Evolutionary conservation across 352 stramenopile species (phyloP), one percentile per base, ranked within the genome.

Genomic region (Elongisporangium prolatum): DNA sequence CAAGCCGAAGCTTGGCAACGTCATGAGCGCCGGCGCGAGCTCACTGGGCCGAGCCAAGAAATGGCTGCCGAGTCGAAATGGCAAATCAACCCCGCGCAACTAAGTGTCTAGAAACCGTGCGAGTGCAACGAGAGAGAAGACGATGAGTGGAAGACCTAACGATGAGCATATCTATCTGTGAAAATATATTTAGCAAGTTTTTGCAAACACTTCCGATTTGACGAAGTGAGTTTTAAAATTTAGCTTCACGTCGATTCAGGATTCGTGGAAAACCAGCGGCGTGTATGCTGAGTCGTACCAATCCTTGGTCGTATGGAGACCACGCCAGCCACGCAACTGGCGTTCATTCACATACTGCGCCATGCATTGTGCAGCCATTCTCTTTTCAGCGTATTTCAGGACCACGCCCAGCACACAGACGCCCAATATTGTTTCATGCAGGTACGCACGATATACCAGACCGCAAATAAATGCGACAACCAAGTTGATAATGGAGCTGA

Each of bases 221-320:
- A n/a, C n/a, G n/a, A n/a, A n/a, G n/a, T n/a, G n/a, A n/a, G n/a
- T n/a, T n/a, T n/a, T n/a, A n/a, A n/a, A n/a, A n/a, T n/a, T n/a
- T n/a, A n/a, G 24, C 24, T 34, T 34, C 3, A 34, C 24, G 7
- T 34, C 7, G 4, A 40, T 40, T 40, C 8, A 40, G 28, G 28
- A 40, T 64, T 91, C 83, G 47, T 89, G 72, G 64, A 91, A 79
- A 18, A 88, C 77, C 28, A 93, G 71, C 14, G 84, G 84, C 16
- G 81, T 89, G 69, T 93, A 93, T 10, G 86, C 83, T 34, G 83
- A 75, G 64, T 95, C 86, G 58, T 95, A 95, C 82, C 84, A 95
- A 63, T 95, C 86, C 47, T 84, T 84, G 6, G 86, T 95, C 1
- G 84, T 95, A 59, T 91, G 84, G 1, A 95, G 69, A 0, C 84